Base-by-base conservation (phyloP, 2,329 filamentous ascomycete genomes). In the Fusarium newnesense region DNA sequence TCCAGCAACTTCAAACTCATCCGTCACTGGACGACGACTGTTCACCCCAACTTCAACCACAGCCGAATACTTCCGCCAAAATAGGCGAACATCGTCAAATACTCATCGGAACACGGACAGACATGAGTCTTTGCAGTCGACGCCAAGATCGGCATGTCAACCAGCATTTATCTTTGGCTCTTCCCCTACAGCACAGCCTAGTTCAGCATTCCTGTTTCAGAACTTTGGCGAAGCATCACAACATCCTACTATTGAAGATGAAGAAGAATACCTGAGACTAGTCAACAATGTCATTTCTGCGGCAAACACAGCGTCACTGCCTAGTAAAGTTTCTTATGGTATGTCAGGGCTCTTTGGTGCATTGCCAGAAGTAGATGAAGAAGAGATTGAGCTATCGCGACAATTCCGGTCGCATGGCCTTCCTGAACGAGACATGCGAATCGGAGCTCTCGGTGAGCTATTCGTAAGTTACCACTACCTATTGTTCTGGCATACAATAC, bases 111-210 rank as follows among this genome's bases (percentile, higher is more conserved):
- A 60, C 4, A 8, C 36, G 1, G 46, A 37, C 5, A 57, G 37
- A 4, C 6, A 49, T 9, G 28, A 15, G 2, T 26, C 49, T 4
- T 11, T n/a, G 10, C 50, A 39, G 5, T 28, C 61, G 5, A 30
- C 49, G 0, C 15, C 43, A 7, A 46, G n/a, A 15, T 26, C 60
- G 36, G 30, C 46, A 1, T 64, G 30, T 11, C 64, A 62, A 0
- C 73, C 74, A 1, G 50, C 69, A 2, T 76, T 76, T 50, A 24
- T 76, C 19, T 76, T 76, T n/a, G 74, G 71, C 7, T 66, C 74
- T 24, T 68, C 69, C 3, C 49, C 70, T 12, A 43, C 61, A 3
- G 59, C 54, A 1, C 59, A 61, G 30, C 61, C 70, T 11, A 54
- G n/a, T 7, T 62, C 73, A 5, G 30, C 40, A 3, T 72, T 75